Conservation (phyloP, 768 basidiomycete genomes). For the Tricholoma matsutake region DNA sequence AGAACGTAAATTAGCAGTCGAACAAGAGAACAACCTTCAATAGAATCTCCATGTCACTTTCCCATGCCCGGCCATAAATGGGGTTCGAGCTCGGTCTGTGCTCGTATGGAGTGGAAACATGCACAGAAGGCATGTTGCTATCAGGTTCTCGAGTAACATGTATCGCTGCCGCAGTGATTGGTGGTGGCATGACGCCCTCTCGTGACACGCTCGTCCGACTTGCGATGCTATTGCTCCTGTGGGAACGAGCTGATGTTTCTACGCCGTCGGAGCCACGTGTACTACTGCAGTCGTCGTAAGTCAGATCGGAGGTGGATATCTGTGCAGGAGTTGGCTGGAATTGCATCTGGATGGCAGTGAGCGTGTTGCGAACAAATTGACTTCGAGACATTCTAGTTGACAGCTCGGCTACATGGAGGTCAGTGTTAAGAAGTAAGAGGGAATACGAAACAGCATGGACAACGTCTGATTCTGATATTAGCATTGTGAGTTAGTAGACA, state of each 20-base stretch:
- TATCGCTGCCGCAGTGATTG: slow-evolving; percentile 31
- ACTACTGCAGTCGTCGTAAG: slow-evolving; percentile 64
- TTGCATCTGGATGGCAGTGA: slow-evolving; percentile 81
- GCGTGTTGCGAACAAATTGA: slow-evolving; percentile 92
- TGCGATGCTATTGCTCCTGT: slow-evolving; percentile 79
- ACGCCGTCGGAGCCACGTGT: slow-evolving; percentile 57
- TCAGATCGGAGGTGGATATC: slow-evolving; percentile 59
- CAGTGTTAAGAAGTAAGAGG: slow-evolving; percentile 91
- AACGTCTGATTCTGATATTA: slow-evolving; percentile 51
- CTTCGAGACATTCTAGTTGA: slow-evolving; percentile 83
- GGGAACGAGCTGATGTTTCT: slow-evolving; percentile 53
- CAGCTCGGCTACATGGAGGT: slow-evolving; percentile 93
- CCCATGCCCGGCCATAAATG: slow-evolving; percentile 71
- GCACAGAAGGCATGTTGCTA: slow-evolving; percentile 64
- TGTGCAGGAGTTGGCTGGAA: slow-evolving; percentile 50
- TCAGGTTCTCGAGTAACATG: slow-evolving; percentile 39
- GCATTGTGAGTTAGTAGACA: not conserved
- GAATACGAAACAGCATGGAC: slow-evolving; percentile 97
- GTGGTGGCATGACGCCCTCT: slow-evolving; percentile 48
- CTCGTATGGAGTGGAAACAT: slow-evolving; percentile 44
- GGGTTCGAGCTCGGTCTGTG: slow-evolving; percentile 25
- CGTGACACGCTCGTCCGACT: slow-evolving; percentile 81
- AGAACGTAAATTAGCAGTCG: not conserved
- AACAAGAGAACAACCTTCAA: slow-evolving; percentile 60
- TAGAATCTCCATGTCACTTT: slow-evolving; percentile 78